Evolutionary conservation across 1,284 basidiomycete genomes (phyloP).

Genomic region (Caloboletus firmus): DNA sequence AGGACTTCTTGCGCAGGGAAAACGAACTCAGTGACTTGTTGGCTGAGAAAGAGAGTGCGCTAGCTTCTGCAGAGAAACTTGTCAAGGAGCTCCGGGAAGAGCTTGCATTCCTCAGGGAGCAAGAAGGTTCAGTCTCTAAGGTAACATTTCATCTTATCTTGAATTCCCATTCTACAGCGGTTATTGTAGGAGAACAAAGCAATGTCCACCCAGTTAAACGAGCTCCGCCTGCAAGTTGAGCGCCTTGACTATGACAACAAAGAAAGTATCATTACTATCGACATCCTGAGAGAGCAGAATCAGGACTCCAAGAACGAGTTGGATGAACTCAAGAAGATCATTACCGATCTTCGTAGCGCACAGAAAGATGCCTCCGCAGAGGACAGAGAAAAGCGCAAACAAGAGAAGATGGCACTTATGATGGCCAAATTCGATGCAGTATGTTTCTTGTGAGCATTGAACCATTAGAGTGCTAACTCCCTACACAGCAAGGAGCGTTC

Average conservation of each 20-base stretch:
- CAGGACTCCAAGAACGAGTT: slow-evolving; percentile 85
- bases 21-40: slow-evolving; percentile 95
- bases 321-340: slow-evolving; percentile 85
- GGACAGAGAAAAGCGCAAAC: slow-evolving; percentile 98
- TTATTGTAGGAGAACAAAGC: slow-evolving; percentile 80
- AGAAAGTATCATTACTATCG: slow-evolving; percentile 92
- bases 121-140: slow-evolving; percentile 76
- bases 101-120: slow-evolving; percentile 86
- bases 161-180: slow-evolving; percentile 2
- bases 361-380: slow-evolving; percentile 88
- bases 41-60: slow-evolving; percentile 85
- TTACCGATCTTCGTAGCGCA: slow-evolving; percentile 75
- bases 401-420: slow-evolving; percentile 99
- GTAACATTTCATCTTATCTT: slow-evolving; percentile 41
- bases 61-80: slow-evolving; percentile 74
- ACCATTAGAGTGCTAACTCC: slow-evolving; percentile 11
- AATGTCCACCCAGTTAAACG: slow-evolving; percentile 89
- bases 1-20: slow-evolving; percentile 95
- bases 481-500: slow-evolving; percentile 72
- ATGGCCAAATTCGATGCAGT: slow-evolving; percentile 99
- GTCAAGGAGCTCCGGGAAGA: slow-evolving; percentile 87
- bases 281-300: slow-evolving; percentile 95
- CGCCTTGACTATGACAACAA: slow-evolving; percentile 95
- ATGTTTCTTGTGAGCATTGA: slow-evolving; percentile 31
- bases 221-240: slow-evolving; percentile 89